Evolutionary conservation across 805 yeast genomes (phyloP).

Genomic region (Blastobotrys americana): DNA sequence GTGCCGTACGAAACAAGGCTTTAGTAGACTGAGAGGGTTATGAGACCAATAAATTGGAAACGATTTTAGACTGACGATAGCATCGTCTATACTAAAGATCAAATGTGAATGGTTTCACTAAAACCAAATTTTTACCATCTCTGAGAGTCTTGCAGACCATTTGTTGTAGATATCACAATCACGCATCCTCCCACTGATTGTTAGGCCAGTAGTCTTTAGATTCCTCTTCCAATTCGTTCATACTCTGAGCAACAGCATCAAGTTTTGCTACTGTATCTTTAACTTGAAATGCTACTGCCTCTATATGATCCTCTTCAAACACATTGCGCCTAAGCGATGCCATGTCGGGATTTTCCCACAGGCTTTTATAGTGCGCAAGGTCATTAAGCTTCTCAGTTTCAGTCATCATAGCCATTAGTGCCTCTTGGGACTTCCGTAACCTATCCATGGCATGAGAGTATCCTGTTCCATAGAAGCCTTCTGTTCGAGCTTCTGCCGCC

Average conservation of each 20-base stretch:
- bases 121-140: no score
- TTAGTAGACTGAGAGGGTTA: no score
- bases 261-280: constrained; percentile 43
- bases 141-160: no score
- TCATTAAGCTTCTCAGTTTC: constrained; percentile 24
- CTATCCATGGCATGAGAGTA: constrained; percentile 47
- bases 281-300: constrained; percentile 43
- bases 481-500: constrained; percentile 34
- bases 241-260: constrained; percentile 42
- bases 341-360: constrained; percentile 30
- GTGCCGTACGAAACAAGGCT: no score
- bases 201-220: constrained; percentile 26
- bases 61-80: no score
- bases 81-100: no score
- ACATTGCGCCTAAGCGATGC: constrained; percentile 33
- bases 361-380: constrained; percentile 22
- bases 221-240: constrained; percentile 30
- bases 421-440: constrained; percentile 51
- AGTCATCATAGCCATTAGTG: constrained; percentile 38
- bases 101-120: no score
- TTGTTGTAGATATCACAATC: no score
- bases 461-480: constrained; percentile 33
- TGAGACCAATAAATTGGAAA: no score
- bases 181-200: neutral
- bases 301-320: constrained; percentile 46